A percentile compares a stretch with the other conserved stretches of the same genome.
Evolutionary conservation across 176 grass and related monocot species (phyloP).

Genomic region (Cymbopogon citratus): DNA sequence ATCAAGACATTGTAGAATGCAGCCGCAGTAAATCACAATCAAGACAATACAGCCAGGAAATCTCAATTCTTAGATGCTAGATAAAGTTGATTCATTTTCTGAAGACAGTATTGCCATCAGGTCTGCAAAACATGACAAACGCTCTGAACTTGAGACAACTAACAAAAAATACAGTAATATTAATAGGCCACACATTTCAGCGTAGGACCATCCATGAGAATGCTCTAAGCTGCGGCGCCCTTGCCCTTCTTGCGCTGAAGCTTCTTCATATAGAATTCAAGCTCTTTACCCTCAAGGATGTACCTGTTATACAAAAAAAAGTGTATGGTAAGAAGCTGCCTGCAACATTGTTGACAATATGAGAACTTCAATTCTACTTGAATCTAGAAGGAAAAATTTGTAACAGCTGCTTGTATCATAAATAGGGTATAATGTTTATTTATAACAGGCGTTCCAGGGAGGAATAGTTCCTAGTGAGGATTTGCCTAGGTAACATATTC

Average conservation of each 20-base stretch:
- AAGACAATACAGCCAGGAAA: too few species aligned
- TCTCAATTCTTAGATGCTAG: too few species aligned
- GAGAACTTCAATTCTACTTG: not conserved
- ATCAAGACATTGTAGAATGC: too few species aligned
- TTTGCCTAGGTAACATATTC: too few species aligned
- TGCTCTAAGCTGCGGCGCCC: conserved; percentile 58
- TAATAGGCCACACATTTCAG: not conserved
- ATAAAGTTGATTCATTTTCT: not conserved
- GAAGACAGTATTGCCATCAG: not conserved
- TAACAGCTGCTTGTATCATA: not conserved
- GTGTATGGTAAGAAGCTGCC: not conserved
- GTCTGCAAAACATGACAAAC: conserved; percentile 28
- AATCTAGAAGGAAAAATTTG: not conserved
- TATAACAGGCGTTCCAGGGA: too few species aligned
- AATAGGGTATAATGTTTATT: too few species aligned
- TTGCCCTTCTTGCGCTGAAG: conserved; percentile 95
- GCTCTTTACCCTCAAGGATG: conserved; percentile 86
- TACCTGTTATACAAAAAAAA: conserved; percentile 36
- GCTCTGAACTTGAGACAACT: not conserved
- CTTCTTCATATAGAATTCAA: conserved; percentile 94
- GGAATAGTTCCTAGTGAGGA: too few species aligned
- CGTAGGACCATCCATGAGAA: not conserved
- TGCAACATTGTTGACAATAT: not conserved
- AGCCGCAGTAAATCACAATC: too few species aligned
- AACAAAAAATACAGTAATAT: not conserved